A percentile compares a stretch with the other conserved stretches of the same genome.
Conservation (phyloP, 1,284 basidiomycete genomes). For the Wolfiporia cocos region DNA sequence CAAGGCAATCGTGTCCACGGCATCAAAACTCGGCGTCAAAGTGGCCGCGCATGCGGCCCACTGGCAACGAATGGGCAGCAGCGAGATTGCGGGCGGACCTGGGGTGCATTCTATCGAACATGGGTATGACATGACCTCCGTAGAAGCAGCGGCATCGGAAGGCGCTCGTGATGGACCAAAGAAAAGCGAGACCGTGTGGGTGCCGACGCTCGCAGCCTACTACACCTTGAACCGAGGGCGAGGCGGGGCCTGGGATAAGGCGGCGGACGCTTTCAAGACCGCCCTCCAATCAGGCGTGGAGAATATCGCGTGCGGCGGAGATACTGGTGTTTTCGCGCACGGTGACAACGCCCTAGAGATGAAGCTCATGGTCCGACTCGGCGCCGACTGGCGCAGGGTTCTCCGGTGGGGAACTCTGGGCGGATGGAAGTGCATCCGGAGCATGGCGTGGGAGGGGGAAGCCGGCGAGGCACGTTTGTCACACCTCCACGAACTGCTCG, state of each 20-base stretch:
- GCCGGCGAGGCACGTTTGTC: constrained; percentile 28
- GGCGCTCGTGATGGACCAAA: background rate
- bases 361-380: constrained; percentile 51
- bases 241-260: constrained; percentile 33
- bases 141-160: constrained; percentile 7
- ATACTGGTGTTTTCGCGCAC: constrained; percentile 59
- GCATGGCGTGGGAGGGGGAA: constrained; percentile 42
- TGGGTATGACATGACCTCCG: constrained; percentile 32
- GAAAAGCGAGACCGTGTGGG: constrained; percentile 35
- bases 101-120: constrained; percentile 47
- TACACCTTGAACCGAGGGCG: constrained; percentile 25
- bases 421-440: constrained; percentile 52
- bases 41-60: constrained; percentile 53
- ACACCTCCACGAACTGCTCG: constrained; percentile 24
- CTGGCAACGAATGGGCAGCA: constrained; percentile 29
- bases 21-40: constrained; percentile 48
- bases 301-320: constrained; percentile 54
- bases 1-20: constrained; percentile 42
- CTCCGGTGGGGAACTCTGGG: constrained; percentile 55
- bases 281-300: constrained; percentile 38
- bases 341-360: constrained; percentile 58
- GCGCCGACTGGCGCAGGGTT: constrained; percentile 46
- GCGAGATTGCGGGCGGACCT: constrained; percentile 1
- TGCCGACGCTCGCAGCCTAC: constrained; percentile 54
- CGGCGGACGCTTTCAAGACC: constrained; percentile 34